Evolutionary conservation across 1,284 basidiomycete species (phyloP).

Genomic region (Neonothopanus nambi): DNA sequence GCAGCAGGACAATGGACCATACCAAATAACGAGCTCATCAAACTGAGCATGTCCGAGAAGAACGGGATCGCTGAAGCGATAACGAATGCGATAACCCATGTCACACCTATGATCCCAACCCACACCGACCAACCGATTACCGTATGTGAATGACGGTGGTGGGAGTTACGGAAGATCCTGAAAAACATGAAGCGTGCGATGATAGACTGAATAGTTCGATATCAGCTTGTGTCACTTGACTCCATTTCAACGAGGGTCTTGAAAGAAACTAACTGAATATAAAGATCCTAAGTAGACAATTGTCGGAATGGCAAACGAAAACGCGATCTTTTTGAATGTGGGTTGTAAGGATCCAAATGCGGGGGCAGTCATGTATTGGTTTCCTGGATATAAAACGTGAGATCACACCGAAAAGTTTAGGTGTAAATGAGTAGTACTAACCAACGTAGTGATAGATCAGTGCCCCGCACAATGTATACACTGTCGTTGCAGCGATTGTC

Average conservation of each 20-base stretch:
- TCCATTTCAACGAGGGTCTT: background rate
- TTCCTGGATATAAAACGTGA: slow-evolving; percentile 28
- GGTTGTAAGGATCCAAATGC: slow-evolving; percentile 46
- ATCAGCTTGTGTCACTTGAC: slow-evolving; percentile 3
- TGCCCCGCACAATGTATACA: slow-evolving; percentile 63
- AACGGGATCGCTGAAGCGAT: slow-evolving; percentile 55
- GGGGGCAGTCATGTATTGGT: slow-evolving; percentile 52
- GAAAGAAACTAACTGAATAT: slow-evolving; percentile 34
- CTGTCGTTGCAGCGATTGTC: slow-evolving; percentile 52
- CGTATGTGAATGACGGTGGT: slow-evolving; percentile 56
- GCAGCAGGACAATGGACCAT: slow-evolving; percentile 16
- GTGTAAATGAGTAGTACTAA: slow-evolving; percentile 11
- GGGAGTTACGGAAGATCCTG: slow-evolving; percentile 47
- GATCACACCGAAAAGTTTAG: background rate
- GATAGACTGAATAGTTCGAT: slow-evolving; percentile 34
- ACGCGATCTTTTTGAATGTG: slow-evolving; percentile 45
- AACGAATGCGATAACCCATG: slow-evolving; percentile 62
- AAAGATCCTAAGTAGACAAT: slow-evolving; percentile 50
- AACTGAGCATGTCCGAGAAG: slow-evolving; percentile 47
- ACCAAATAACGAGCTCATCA: slow-evolving; percentile 49
- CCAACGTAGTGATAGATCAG: slow-evolving; percentile 59
- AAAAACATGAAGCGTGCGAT: slow-evolving; percentile 53
- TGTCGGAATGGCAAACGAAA: slow-evolving; percentile 52
- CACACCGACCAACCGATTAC: slow-evolving; percentile 59
- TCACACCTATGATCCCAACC: slow-evolving; percentile 52